A percentile compares a stretch with the other conserved stretches of the same genome.
Conservation (phyloP, 768 basidiomycete genomes). For the Tricholomella constricta region DNA sequence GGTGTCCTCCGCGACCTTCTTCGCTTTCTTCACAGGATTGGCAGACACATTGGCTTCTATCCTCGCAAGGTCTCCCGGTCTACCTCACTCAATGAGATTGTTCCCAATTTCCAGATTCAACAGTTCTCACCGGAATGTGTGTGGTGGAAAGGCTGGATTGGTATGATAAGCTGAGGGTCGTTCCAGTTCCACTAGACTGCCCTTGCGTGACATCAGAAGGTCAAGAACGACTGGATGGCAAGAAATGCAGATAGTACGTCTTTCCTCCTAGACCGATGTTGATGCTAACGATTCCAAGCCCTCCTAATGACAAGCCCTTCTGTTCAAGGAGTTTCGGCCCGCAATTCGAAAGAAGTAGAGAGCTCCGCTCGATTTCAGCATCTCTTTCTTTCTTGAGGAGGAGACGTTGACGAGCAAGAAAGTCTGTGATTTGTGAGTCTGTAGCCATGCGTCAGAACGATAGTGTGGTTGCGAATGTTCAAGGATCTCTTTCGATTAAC, state of each 20-base stretch:
- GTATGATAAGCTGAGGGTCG: conserved; percentile 80
- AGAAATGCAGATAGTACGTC: conserved; percentile 63
- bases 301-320: conserved; percentile 78
- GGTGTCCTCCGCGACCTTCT: conserved; percentile 39
- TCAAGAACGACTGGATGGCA: not conserved
- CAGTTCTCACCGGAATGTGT: conserved; percentile 69
- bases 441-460: conserved; percentile 26
- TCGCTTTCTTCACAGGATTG: conserved; percentile 44
- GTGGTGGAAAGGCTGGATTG: conserved; percentile 74
- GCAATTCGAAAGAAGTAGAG: conserved; percentile 80
- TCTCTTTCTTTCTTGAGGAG: conserved; percentile 74
- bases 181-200: conserved; percentile 84
- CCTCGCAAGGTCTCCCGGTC: conserved; percentile 87
- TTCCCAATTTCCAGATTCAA: not conserved
- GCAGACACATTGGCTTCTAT: conserved; percentile 71
- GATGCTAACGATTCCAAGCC: conserved; percentile 70
- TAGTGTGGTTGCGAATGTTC: not conserved
- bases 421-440: conserved; percentile 46
- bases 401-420: conserved; percentile 65
- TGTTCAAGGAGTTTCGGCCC: conserved; percentile 85
- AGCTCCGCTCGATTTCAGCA: conserved; percentile 82
- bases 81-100: conserved; percentile 29
- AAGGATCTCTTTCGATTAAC: not conserved
- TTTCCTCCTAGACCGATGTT: conserved; percentile 90
- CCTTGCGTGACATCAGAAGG: conserved; percentile 33